Percentiles rank a stretch among this genome's conserved stretches.
phyloP scores from a whole-genome alignment of 306 rosid genomes.

The Quercus mongolica region DNA sequence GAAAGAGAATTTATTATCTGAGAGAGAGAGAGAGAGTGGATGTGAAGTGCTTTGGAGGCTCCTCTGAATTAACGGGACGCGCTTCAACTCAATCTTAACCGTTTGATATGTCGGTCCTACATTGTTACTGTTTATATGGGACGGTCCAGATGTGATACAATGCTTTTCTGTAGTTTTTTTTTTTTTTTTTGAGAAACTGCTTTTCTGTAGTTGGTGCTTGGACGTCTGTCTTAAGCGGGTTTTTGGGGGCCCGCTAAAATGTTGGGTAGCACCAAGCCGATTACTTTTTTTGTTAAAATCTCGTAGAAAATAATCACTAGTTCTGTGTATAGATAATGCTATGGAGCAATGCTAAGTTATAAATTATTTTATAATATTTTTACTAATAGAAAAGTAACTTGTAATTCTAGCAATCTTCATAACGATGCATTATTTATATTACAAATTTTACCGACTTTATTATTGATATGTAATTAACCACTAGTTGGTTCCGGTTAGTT shows the following conservation, averaged over 20 bases:
- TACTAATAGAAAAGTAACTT: too few relatives aligned
- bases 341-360: too few relatives aligned
- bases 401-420: too few relatives aligned
- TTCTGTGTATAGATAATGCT: too few relatives aligned
- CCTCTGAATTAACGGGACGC: slow-evolving; percentile 2
- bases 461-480: too few relatives aligned
- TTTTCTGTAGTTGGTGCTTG: not conserved
- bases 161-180: not conserved
- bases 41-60: not conserved
- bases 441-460: too few relatives aligned
- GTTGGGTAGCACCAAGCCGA: not conserved
- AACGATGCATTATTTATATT: too few relatives aligned
- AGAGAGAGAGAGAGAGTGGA: not conserved
- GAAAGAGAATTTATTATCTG: too few relatives aligned
- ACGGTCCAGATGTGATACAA: slow-evolving; percentile 1
- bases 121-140: not conserved
- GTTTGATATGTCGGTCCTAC: slow-evolving; percentile 9
- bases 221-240: not conserved
- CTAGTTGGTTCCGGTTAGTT: too few relatives aligned
- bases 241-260: not conserved
- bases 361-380: too few relatives aligned
- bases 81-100: not conserved
- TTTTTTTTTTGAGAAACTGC: not conserved
- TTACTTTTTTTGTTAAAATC: not conserved
- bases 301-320: too few relatives aligned